Evolutionary conservation across 2,329 filamentous ascomycete species (phyloP).

Genomic region (Neoarthrinium moseri): DNA sequence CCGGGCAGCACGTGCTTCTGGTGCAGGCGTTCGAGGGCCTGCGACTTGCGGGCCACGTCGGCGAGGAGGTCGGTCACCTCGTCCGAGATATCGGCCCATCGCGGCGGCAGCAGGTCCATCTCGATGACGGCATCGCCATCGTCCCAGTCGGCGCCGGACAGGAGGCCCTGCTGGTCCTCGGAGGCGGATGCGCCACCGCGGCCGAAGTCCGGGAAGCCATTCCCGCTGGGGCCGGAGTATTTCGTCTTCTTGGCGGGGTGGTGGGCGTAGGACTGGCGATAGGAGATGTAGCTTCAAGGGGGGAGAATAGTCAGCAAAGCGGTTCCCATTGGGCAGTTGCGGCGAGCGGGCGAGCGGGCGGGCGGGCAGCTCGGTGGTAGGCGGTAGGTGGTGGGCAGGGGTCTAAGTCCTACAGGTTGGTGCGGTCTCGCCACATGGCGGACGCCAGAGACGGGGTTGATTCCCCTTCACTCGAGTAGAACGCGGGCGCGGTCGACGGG

Average conservation of each 20-base stretch:
- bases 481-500: background rate
- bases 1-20: conserved; percentile 96
- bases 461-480: conserved; percentile 20
- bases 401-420: conserved; percentile 74
- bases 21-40: conserved; percentile 85
- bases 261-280: conserved; percentile 96
- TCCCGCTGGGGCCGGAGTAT: conserved; percentile 53
- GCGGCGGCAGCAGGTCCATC: conserved; percentile 93
- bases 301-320: no score
- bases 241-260: conserved; percentile 85
- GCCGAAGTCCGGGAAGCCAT: conserved; percentile 61
- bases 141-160: conserved; percentile 77
- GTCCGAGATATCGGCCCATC: conserved; percentile 94
- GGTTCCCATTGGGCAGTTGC: background rate
- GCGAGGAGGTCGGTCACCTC: conserved; percentile 83
- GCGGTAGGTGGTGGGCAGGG: background rate
- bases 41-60: conserved; percentile 78
- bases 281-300: conserved; percentile 98
- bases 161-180: conserved; percentile 71
- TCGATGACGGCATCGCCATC: conserved; percentile 95
- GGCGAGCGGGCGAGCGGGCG: conserved; percentile 8
- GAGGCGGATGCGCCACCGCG: conserved; percentile 44
- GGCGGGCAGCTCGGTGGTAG: background rate
- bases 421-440: conserved; percentile 98
- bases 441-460: conserved; percentile 38